Conservation (phyloP, 306 rosid species). For the Prunus mume region DNA sequence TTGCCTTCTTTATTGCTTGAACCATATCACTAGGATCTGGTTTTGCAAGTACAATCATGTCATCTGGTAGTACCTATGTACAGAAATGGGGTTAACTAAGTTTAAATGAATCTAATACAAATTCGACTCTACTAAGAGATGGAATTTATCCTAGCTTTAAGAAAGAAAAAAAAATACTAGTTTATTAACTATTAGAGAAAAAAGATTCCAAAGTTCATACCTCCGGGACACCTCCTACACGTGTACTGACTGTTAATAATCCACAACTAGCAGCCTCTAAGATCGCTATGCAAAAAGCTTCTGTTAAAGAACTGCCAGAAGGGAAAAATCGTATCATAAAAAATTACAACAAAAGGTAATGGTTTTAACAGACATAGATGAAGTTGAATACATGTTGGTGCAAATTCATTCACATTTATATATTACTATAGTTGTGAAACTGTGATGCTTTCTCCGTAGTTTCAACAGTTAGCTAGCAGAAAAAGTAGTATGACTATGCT, state of each 20-base stretch:
- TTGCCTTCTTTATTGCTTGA: slow-evolving; percentile 65
- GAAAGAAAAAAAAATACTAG: background rate
- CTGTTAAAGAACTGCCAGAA: slow-evolving; percentile 76
- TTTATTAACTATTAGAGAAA: slow-evolving; percentile 14
- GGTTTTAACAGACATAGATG: background rate
- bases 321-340: slow-evolving; percentile 3
- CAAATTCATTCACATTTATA: background rate
- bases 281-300: slow-evolving; percentile 98
- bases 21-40: slow-evolving; percentile 93
- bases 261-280: slow-evolving; percentile 98
- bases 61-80: slow-evolving; percentile 82
- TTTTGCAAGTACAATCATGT: slow-evolving; percentile 85
- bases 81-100: slow-evolving; percentile 23
- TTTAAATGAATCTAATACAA: background rate
- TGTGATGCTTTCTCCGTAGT: background rate
- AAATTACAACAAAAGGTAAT: background rate
- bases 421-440: background rate
- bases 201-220: slow-evolving; percentile 31
- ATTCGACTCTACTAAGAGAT: background rate
- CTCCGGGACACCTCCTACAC: slow-evolving; percentile 98
- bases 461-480: background rate
- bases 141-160: background rate
- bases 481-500: background rate
- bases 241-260: slow-evolving; percentile 85
- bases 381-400: background rate